These are phyloP conservation scores for Lizanozyma gosingica DNA, from an alignment of 1,139 yeast genomes.

Conservation along the genomic window DNA sequence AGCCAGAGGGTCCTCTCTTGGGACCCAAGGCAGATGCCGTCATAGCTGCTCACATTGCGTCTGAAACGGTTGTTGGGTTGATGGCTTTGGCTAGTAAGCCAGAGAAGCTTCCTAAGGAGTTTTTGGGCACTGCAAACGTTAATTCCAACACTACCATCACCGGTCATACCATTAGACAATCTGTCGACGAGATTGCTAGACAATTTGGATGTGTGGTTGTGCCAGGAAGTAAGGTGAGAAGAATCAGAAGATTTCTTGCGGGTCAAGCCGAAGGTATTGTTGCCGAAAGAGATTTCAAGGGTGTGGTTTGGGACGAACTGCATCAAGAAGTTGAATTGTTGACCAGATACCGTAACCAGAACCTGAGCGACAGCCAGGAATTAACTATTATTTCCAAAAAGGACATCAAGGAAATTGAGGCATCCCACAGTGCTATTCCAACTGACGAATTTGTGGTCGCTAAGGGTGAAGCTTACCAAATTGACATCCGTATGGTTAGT, in stretches of 20 bases:
- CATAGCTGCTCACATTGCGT: constrained; percentile 83
- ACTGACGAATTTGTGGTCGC: constrained; percentile 65
- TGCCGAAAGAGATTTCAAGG: constrained; percentile 86
- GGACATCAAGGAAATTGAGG: constrained; percentile 21
- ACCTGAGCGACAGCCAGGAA: constrained; percentile 23
- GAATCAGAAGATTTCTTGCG: constrained; percentile 85
- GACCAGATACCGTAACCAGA: constrained; percentile 23
- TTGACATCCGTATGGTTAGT: constrained; percentile 79
- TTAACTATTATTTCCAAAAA: constrained; percentile 23
- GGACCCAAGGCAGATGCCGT: constrained; percentile 86
- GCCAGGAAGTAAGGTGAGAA: constrained; percentile 88
- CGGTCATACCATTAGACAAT: constrained; percentile 58
- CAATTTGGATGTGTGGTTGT: constrained; percentile 75
- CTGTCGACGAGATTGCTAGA: constrained; percentile 77
- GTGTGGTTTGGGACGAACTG: constrained; percentile 84
- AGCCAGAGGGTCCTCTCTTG: constrained; percentile 67
- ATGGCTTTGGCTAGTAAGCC: constrained; percentile 70
- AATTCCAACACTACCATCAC: constrained; percentile 33
- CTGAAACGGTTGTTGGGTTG: constrained; percentile 69
- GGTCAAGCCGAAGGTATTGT: constrained; percentile 92
- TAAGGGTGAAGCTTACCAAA: constrained; percentile 80
- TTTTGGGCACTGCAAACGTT: constrained; percentile 14
- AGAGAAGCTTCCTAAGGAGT: constrained; percentile 52
- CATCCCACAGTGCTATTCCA: constrained; percentile 46
- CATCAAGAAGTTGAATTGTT: constrained; percentile 64